phyloP scores from a whole-genome alignment of 345 rosid genomes.

The Angophora floribunda region DNA sequence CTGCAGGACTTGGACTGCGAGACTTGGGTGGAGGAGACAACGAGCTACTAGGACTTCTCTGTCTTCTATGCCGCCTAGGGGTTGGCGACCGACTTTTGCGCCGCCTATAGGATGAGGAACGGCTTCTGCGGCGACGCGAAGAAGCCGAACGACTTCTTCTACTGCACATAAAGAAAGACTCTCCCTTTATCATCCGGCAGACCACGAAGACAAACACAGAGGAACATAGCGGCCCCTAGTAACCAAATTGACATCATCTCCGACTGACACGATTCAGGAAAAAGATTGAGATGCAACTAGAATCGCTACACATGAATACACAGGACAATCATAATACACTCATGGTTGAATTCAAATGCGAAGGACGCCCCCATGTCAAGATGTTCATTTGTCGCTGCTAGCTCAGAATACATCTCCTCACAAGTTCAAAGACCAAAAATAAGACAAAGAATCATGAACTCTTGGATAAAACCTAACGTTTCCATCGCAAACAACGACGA shows the following conservation, averaged over 20 bases:
- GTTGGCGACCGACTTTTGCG: slow-evolving; percentile 57
- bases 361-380: background rate
- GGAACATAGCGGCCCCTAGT: background rate
- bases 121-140: slow-evolving; percentile 26
- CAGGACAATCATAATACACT: too few relatives aligned
- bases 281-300: background rate
- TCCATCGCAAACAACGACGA: background rate
- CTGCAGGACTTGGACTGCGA: slow-evolving; percentile 12
- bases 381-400: background rate
- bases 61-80: slow-evolving; percentile 38
- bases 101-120: slow-evolving; percentile 37
- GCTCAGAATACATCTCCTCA: background rate
- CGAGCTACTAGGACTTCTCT: slow-evolving; percentile 24
- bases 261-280: background rate
- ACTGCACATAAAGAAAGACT: slow-evolving; percentile 1
- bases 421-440: background rate
- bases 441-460: background rate
- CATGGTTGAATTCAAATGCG: background rate
- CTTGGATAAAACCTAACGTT: background rate
- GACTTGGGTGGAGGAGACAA: slow-evolving; percentile 36
- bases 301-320: background rate
- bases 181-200: background rate
- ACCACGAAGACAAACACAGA: background rate
- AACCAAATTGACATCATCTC: background rate
- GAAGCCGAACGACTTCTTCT: slow-evolving; percentile 39